Conservation (phyloP, 2,329 filamentous ascomycete genomes). For the Aspergillus clavatus region DNA sequence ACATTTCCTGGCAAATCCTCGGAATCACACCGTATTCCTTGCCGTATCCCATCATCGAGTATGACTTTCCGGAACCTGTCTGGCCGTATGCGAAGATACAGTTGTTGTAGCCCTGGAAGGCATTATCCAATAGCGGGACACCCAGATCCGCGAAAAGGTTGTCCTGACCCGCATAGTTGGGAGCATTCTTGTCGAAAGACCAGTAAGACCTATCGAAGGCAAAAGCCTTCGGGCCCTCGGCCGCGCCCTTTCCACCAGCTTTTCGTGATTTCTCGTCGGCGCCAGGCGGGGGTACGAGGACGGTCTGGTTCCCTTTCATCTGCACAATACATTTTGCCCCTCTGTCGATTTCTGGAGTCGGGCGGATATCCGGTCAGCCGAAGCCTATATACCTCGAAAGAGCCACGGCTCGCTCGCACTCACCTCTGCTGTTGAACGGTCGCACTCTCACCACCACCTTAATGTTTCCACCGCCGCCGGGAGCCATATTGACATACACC, state of each 20-base stretch:
- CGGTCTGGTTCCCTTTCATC: constrained; percentile 90
- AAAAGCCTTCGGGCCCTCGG: constrained; percentile 73
- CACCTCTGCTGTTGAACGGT: constrained; percentile 94
- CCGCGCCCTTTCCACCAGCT: constrained; percentile 56
- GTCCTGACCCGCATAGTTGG: constrained; percentile 84
- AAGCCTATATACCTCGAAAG: background rate
- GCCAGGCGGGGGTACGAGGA: constrained; percentile 69
- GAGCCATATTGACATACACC: constrained; percentile 52
- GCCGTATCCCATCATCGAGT: constrained; percentile 99
- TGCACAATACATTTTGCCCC: constrained; percentile 94
- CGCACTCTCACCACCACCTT: constrained; percentile 98
- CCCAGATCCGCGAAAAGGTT: constrained; percentile 85
- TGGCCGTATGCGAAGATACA: constrained; percentile 99
- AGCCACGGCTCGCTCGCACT: constrained; percentile 14
- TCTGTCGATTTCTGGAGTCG: constrained; percentile 70
- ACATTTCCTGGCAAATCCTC: constrained; percentile 96
- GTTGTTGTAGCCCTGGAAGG: constrained; percentile 97
- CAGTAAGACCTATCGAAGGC: constrained; percentile 97
- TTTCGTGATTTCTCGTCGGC: constrained; percentile 50
- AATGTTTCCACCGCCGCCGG: constrained; percentile 85
- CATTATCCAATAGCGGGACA: constrained; percentile 88
- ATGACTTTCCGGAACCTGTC: constrained; percentile 96
- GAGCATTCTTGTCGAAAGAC: constrained; percentile 82
- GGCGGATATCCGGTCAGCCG: constrained; percentile 7
- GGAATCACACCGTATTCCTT: constrained; percentile 94